A percentile compares a stretch with the other conserved stretches of the same genome.
Conservation (phyloP, 176 grass and related monocot genomes). For the Neostapfia colusana region DNA sequence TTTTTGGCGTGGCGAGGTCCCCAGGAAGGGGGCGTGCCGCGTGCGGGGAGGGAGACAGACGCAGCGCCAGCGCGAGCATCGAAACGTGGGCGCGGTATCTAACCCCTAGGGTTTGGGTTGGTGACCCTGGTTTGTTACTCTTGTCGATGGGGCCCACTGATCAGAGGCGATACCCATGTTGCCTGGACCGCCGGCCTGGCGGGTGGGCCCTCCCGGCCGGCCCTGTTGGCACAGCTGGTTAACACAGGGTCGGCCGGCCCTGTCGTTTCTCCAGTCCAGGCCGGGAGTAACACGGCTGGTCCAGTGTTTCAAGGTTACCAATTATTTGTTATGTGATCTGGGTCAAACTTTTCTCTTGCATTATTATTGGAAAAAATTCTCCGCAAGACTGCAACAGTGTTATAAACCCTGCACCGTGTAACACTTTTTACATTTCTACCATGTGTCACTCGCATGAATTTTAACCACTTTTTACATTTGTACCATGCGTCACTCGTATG, state of each 20-base stretch:
- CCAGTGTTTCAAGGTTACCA: neutral
- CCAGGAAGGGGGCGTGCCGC: constrained; percentile 16
- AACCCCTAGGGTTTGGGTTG: constrained; percentile 86
- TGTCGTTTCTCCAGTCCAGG: constrained; percentile 14
- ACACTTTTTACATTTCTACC: neutral
- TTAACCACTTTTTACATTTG: too few species aligned
- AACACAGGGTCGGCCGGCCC: neutral
- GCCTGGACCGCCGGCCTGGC: too few species aligned
- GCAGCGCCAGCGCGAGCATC: too few species aligned
- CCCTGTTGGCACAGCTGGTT: constrained; percentile 16
- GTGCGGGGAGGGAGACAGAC: constrained; percentile 29
- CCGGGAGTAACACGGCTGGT: neutral
- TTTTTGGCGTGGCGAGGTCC: constrained; percentile 49
- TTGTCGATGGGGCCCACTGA: neutral
- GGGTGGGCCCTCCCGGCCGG: too few species aligned
- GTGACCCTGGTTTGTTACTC: constrained; percentile 1
- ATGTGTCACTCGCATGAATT: neutral
- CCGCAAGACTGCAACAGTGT: too few species aligned
- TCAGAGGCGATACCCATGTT: too few species aligned
- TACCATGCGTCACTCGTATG: too few species aligned
- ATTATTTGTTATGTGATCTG: neutral
- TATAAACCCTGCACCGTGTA: neutral
- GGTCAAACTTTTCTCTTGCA: neutral
- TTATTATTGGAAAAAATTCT: neutral
- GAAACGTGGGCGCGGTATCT: constrained; percentile 53